Evolutionary conservation across 2,329 filamentous ascomycete species (phyloP).

Genomic region (Dactylellina cionopaga): DNA sequence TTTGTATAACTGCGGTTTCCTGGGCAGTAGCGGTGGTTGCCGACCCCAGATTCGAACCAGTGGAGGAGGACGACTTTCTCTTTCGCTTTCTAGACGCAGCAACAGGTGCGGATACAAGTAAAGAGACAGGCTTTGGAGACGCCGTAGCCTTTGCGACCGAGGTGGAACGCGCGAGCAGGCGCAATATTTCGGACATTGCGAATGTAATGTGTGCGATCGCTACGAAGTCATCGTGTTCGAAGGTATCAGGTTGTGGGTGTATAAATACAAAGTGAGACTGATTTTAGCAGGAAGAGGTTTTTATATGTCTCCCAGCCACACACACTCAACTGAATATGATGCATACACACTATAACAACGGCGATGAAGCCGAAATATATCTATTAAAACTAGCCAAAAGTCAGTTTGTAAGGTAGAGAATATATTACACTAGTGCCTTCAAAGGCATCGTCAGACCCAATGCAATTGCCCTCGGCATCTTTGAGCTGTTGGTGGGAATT

Average conservation of each 20-base stretch:
- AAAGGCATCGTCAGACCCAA: no score
- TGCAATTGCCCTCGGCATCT: no score
- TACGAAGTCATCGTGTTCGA: constrained; percentile 5
- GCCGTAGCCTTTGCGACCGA: constrained; percentile 53
- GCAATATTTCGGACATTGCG: constrained; percentile 55
- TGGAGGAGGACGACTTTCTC: constrained; percentile 24
- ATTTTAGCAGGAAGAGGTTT: no score
- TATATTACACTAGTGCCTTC: no score
- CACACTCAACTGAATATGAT: no score
- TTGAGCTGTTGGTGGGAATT: constrained; percentile 9
- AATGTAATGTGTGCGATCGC: not conserved
- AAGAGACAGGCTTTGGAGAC: constrained; percentile 32
- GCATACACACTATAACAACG: no score
- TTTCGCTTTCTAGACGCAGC: constrained; percentile 37
- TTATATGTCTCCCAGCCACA: no score
- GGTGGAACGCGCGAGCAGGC: constrained; percentile 55
- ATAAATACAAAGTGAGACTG: no score
- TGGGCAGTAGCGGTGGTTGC: not conserved
- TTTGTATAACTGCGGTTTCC: not conserved
- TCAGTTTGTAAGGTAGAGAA: no score
- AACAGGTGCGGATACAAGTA: not conserved
- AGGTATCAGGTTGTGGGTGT: not conserved
- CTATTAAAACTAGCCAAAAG: no score
- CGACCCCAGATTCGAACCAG: not conserved
- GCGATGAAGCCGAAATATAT: no score